Conservation (phyloP, 2,329 filamentous ascomycete genomes). For the Tolypocladium ovalisporum region DNA sequence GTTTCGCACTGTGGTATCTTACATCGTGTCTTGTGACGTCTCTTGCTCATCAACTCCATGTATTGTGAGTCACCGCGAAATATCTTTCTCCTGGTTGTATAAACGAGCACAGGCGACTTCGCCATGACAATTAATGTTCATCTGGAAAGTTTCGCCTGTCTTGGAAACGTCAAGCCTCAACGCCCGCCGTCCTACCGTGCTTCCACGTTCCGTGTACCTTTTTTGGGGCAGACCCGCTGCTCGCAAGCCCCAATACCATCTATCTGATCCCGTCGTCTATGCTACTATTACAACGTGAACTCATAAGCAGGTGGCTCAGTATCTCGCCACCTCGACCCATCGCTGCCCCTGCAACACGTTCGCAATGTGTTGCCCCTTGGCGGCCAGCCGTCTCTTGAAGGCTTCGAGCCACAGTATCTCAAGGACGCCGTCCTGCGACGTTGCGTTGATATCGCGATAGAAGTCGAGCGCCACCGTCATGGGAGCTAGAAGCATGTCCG, state of each 20-base stretch:
- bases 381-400: constrained; percentile 27
- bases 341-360: constrained; percentile 24
- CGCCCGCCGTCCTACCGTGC: not conserved
- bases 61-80: too few relatives aligned
- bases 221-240: constrained; percentile 4
- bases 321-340: constrained; percentile 26
- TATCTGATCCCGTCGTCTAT: not conserved
- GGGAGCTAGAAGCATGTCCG: constrained; percentile 32
- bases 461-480: constrained; percentile 31
- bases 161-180: not conserved
- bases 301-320: constrained; percentile 6
- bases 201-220: not conserved
- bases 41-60: too few relatives aligned
- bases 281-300: not conserved
- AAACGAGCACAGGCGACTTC: not conserved
- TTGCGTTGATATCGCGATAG: constrained; percentile 26
- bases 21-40: not conserved
- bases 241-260: not conserved
- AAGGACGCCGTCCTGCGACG: constrained; percentile 28
- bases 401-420: constrained; percentile 37
- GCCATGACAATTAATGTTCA: not conserved
- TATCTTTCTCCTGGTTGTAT: not conserved
- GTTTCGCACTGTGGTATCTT: not conserved
- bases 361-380: constrained; percentile 30
- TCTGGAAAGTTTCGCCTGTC: not conserved